phyloP scores from a whole-genome alignment of 2,329 filamentous ascomycete genomes.

The Elsinoe necatrix region DNA sequence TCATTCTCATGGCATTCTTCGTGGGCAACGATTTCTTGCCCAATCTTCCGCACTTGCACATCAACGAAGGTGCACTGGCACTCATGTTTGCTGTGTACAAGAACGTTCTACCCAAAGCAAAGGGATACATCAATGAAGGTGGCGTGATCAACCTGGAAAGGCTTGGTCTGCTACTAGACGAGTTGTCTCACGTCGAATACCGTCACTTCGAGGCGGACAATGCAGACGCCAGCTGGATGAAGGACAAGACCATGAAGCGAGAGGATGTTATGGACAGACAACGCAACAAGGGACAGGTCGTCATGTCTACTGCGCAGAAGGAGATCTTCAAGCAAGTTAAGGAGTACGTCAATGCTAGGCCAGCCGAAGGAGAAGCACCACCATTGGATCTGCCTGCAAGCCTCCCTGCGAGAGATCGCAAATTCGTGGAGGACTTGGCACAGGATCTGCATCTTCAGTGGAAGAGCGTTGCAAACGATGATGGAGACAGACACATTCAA shows the following conservation, averaged over 20 bases:
- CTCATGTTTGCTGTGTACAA: slow-evolving; percentile 99
- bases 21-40: slow-evolving; percentile 98
- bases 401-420: slow-evolving; percentile 75
- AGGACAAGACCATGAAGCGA: slow-evolving; percentile 69
- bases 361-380: slow-evolving; percentile 40
- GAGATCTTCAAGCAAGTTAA: slow-evolving; percentile 74
- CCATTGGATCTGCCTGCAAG: slow-evolving; percentile 65
- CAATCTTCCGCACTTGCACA: slow-evolving; percentile 90
- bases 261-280: slow-evolving; percentile 56
- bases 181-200: slow-evolving; percentile 80
- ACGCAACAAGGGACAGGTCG: slow-evolving; percentile 53
- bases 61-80: slow-evolving; percentile 93
- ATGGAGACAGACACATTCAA: slow-evolving; percentile 58
- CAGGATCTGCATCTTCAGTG: slow-evolving; percentile 58
- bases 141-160: slow-evolving; percentile 84
- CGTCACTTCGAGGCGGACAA: slow-evolving; percentile 89
- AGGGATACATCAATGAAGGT: slow-evolving; percentile 93
- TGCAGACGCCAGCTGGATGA: slow-evolving; percentile 84
- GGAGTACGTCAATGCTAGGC: slow-evolving; percentile 67
- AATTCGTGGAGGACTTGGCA: slow-evolving; percentile 84
- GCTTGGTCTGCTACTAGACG: slow-evolving; percentile 67
- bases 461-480: slow-evolving; percentile 55
- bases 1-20: slow-evolving; percentile 99
- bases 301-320: slow-evolving; percentile 72
- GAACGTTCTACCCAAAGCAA: slow-evolving; percentile 71